phyloP scores from a whole-genome alignment of 2,329 filamentous ascomycete species.

The Trichophaea hybrida region DNA sequence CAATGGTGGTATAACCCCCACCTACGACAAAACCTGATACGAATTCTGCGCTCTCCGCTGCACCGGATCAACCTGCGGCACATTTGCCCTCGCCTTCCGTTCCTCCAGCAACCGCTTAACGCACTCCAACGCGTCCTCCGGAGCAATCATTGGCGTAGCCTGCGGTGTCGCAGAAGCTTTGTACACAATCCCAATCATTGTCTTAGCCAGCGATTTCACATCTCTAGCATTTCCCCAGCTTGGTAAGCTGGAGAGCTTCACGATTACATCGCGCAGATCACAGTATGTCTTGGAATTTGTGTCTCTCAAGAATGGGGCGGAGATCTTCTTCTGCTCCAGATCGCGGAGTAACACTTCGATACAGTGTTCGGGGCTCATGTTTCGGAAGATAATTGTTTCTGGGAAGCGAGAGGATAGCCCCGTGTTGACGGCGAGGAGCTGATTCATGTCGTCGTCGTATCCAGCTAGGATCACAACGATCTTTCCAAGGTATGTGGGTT shows the following conservation, averaged over 20 bases:
- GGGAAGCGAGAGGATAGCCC: slow-evolving; percentile 50
- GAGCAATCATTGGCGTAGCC: not conserved
- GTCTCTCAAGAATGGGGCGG: slow-evolving; percentile 21
- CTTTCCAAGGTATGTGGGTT: slow-evolving; percentile 38
- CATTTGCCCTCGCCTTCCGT: not conserved
- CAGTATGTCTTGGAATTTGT: slow-evolving; percentile 25
- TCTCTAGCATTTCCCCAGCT: slow-evolving; percentile 53
- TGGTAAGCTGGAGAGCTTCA: slow-evolving; percentile 28
- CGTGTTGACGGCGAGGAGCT: slow-evolving; percentile 45
- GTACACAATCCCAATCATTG: slow-evolving; percentile 33
- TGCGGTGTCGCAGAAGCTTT: not conserved
- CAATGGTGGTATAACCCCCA: too few relatives aligned
- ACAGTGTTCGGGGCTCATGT: slow-evolving; percentile 35
- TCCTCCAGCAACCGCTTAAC: not conserved
- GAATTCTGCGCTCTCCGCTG: too few relatives aligned
- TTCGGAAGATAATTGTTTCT: slow-evolving; percentile 43
- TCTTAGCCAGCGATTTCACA: slow-evolving; percentile 41
- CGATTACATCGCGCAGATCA: slow-evolving; percentile 3
- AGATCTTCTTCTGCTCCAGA: slow-evolving; percentile 29
- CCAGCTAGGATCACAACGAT: slow-evolving; percentile 44
- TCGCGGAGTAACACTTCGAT: slow-evolving; percentile 33
- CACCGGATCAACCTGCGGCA: not conserved
- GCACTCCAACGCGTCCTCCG: not conserved
- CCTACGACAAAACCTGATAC: too few relatives aligned
- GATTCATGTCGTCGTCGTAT: slow-evolving; percentile 49